Conservation (phyloP, 495 filamentous ascomycete species). For the Daldinia grandis region DNA sequence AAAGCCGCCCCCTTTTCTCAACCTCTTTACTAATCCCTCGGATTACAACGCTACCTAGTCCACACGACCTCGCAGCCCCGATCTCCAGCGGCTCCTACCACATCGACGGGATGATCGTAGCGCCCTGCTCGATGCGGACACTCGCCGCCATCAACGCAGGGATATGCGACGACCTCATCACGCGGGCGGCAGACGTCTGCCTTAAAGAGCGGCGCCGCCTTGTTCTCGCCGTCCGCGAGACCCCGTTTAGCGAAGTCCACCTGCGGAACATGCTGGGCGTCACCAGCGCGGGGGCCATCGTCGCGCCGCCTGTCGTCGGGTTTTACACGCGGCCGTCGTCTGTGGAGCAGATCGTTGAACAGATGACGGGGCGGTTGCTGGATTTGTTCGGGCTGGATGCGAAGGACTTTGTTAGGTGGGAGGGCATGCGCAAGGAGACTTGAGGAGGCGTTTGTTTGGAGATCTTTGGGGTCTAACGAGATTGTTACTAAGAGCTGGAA, state of each 20-base stretch:
- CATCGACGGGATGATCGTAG: background rate
- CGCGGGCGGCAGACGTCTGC: background rate
- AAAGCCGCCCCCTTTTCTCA: too few species aligned
- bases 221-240: background rate
- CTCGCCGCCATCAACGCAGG: background rate
- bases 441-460: background rate
- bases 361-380: background rate
- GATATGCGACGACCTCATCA: background rate
- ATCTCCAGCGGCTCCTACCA: background rate
- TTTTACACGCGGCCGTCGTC: background rate
- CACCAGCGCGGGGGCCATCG: background rate
- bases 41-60: background rate
- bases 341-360: background rate
- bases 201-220: background rate
- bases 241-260: background rate
- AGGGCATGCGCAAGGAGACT: background rate
- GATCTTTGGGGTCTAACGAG: background rate
- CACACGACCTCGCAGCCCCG: background rate
- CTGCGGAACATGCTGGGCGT: background rate
- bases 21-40: background rate
- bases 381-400: background rate
- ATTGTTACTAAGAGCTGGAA: too few species aligned
- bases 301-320: background rate
- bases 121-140: background rate
- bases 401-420: background rate